A percentile compares a stretch with the other conserved stretches of the same genome.
phyloP scores from a whole-genome alignment of 139 green algal genomes.

The Tetradesmus lagerheimii region DNA sequence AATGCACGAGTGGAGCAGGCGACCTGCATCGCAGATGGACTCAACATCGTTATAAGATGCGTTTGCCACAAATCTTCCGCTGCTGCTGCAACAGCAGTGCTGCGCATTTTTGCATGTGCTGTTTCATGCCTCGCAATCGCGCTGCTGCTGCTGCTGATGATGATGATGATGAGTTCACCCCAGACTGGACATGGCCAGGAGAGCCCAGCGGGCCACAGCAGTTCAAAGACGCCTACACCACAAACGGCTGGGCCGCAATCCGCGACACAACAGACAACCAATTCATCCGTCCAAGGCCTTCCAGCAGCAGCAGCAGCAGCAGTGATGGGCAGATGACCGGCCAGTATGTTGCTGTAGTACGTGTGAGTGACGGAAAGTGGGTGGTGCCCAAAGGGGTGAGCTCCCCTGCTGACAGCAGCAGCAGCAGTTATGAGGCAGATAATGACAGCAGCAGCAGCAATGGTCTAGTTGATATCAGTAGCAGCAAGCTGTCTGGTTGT shows the following conservation, averaged over 20 bases:
- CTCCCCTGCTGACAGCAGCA: background rate
- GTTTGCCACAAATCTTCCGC: too few relatives aligned
- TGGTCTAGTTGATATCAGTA: background rate
- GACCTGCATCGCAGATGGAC: too few relatives aligned
- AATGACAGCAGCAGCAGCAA: background rate
- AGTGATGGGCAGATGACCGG: background rate
- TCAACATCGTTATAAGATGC: too few relatives aligned
- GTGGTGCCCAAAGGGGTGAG: background rate
- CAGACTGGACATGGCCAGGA: background rate
- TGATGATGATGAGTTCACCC: background rate
- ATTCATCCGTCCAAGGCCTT: background rate
- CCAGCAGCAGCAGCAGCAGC: background rate
- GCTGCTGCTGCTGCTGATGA: background rate
- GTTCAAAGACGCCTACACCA: background rate
- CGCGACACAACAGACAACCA: background rate
- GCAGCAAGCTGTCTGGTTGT: background rate
- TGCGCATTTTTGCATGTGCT: too few relatives aligned
- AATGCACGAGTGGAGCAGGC: too few relatives aligned
- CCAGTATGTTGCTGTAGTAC: constrained; percentile 4
- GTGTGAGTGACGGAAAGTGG: background rate
- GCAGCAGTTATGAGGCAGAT: background rate
- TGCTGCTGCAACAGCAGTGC: too few relatives aligned
- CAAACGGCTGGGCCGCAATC: background rate
- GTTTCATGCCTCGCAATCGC: too few relatives aligned
- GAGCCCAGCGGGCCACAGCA: background rate